Base-by-base conservation (phyloP, 2,329 filamentous ascomycete genomes). In the Thyridium curvatum region DNA sequence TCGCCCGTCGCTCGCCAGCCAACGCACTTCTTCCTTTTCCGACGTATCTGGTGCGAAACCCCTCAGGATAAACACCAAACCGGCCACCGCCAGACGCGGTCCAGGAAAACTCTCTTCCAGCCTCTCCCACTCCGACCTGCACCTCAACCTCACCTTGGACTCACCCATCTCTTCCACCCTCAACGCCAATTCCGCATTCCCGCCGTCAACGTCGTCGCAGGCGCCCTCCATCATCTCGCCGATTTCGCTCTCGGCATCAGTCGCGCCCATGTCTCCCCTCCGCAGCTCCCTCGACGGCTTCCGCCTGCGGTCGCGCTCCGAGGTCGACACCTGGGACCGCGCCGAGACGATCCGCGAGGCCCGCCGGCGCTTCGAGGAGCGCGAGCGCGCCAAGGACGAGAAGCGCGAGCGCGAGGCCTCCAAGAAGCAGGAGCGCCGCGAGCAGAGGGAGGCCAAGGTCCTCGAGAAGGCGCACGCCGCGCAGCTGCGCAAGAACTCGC, bases 331-430 rank as follows among this genome's bases (percentile, higher is more conserved):
- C 6, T 66, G 62, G 12, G 65, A 66, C 1, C 72, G 74, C 18
- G 63, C 70, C 37, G 75, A 79, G 44, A 72, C 77, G 32, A 72
- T 83, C 28, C 70, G 74, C 33, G 71, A 74, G 50, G 78, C 77
- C 4, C 76, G 79, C 38, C 74, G 74, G 49, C 78, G 75, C 51
- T 82, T 82, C 45, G 70, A 79, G 52, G 72, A 78, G 52, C 77
- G 74, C 52, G 77, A 83, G 55, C 66, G 66, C 13, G 63, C 63
- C 38, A 82, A 82, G 58, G 72, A 80, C 29, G 77, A 80, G 52
- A 81, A 79, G 51, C 75, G 76, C 35, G 76, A 72, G 13, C 71
- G 71, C 12, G 74, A 79, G 47, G 69, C 79, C 61, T 66, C 73
- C 41, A 68, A 67, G 45, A 77, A 73, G 43, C 68, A 72, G 29